Base-by-base conservation (phyloP, 805 yeast species). In the Pichia sporocuriosa region DNA sequence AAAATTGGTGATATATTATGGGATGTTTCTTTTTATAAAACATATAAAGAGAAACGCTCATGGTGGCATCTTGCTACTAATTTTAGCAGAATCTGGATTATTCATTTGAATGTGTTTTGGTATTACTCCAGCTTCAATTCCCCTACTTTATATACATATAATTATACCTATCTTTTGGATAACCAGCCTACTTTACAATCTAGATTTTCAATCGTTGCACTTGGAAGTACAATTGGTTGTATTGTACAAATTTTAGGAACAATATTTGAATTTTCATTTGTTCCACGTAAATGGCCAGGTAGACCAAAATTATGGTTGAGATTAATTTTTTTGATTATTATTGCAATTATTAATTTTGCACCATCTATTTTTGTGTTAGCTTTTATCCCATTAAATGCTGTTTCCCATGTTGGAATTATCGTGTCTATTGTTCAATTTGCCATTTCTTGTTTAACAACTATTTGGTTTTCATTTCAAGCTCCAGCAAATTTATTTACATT, bases 21-120 rank as follows among this genome's bases (percentile, higher is more conserved):
- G 79, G 46, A 58, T 9, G 58, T 58, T 13, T 58, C 56, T 1
- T 69, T 72, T 43, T 58, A 55, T 45, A 74, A 74, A 48, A 72
- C 77, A 0, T 74, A 67, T 47, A 59, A 54, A 21, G 79, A 74
- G 44, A 64, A 58, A 35, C 57, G 79, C 44, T 61, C 74, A 1
- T 73, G 77, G 77, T 55, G 69, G 52, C 79, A 73, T 53, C 46
- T 69, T 3, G 58, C 72, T 0, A 66, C 73, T 1, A 72, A 73
- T 48, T 73, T 72, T 46, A 71, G 68, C 49, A 56, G 79, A 46
- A 67, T 74, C 13, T 74, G 79, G 79, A 67, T 70, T 11, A 70
- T 74, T 37, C 79, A 74, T 49, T 47, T 70, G 6, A 58, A 70
- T 3, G 59, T 68, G 53, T 74, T 69, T 53, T 74, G 79, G 79